Percentiles rank a stretch among this genome's conserved stretches.
Conservation (phyloP, 2,329 filamentous ascomycete species). For the Fusarium domesticum region DNA sequence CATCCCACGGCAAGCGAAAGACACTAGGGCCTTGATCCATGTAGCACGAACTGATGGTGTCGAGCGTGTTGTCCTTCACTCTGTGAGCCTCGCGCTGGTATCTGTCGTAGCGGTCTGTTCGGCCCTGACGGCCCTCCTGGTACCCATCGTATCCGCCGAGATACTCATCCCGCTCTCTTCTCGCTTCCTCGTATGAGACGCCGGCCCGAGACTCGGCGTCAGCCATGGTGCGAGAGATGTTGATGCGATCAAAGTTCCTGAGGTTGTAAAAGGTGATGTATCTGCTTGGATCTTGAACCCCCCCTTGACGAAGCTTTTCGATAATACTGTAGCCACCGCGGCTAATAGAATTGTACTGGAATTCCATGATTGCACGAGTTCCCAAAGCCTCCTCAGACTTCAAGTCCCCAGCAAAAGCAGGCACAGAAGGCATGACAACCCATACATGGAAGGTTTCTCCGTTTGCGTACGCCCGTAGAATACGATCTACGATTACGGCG, state of each 20-base stretch:
- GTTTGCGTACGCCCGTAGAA: slow-evolving; percentile 65
- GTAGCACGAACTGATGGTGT: slow-evolving; percentile 76
- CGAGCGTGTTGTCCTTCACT: slow-evolving; percentile 59
- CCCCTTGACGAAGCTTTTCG: slow-evolving; percentile 65
- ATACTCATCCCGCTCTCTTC: slow-evolving; percentile 60
- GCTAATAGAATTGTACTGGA: slow-evolving; percentile 77
- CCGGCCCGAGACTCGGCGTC: slow-evolving; percentile 60
- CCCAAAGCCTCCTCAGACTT: slow-evolving; percentile 69
- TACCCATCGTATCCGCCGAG: slow-evolving; percentile 45
- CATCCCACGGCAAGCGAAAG: slow-evolving; percentile 54
- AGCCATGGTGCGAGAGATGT: slow-evolving; percentile 60
- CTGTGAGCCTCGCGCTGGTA: slow-evolving; percentile 69
- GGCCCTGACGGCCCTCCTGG: not conserved
- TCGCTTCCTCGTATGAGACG: slow-evolving; percentile 64
- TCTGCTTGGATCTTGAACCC: slow-evolving; percentile 62
- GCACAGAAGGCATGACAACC: slow-evolving; percentile 75
- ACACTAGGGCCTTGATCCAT: slow-evolving; percentile 77
- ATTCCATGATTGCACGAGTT: slow-evolving; percentile 84
- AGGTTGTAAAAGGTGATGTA: slow-evolving; percentile 87
- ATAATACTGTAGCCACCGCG: slow-evolving; percentile 76
- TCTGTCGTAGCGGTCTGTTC: slow-evolving; percentile 54
- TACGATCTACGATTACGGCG: slow-evolving; percentile 73
- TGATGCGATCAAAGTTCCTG: slow-evolving; percentile 80
- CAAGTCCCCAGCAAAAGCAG: slow-evolving; percentile 78
- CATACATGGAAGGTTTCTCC: slow-evolving; percentile 70